phyloP scores from a whole-genome alignment of 495 filamentous ascomycete genomes.

The Lentithecium fluviatile region DNA sequence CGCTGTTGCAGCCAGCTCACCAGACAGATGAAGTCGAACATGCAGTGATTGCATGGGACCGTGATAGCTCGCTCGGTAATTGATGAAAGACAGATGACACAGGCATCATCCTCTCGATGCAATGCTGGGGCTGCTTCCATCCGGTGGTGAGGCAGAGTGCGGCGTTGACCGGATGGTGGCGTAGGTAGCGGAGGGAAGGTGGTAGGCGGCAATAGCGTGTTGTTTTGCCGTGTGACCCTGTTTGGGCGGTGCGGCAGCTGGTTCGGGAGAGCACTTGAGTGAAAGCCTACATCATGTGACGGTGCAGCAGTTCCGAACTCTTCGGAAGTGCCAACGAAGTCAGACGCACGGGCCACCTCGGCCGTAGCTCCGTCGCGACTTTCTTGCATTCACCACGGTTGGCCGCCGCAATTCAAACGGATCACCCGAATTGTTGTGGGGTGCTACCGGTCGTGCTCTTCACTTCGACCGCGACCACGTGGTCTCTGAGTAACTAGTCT shows the following conservation, averaged over 20 bases:
- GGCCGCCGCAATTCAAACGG: too few species aligned
- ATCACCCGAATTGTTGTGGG: too few species aligned
- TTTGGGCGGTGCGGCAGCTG: too few species aligned
- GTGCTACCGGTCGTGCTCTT: background rate
- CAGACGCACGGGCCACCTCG: too few species aligned
- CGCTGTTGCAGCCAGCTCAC: conserved; percentile 77
- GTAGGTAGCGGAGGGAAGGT: background rate
- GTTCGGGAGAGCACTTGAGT: too few species aligned
- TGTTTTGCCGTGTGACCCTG: background rate
- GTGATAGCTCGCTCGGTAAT: conserved; percentile 70
- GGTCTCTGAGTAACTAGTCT: background rate
- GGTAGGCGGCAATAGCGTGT: background rate
- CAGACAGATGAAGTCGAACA: conserved; percentile 83
- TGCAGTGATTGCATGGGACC: conserved; percentile 72
- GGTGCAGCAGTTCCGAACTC: too few species aligned
- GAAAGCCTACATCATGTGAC: too few species aligned
- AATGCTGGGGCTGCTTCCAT: conserved; percentile 21
- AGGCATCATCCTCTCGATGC: conserved; percentile 38
- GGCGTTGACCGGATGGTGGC: background rate
- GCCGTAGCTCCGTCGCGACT: too few species aligned
- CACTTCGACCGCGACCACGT: background rate
- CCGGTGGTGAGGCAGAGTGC: conserved; percentile 6
- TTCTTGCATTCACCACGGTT: too few species aligned
- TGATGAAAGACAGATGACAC: conserved; percentile 72
- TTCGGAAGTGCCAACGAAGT: too few species aligned